phyloP scores from a whole-genome alignment of 2,329 filamentous ascomycete genomes.

The Aspergillus sp. region DNA sequence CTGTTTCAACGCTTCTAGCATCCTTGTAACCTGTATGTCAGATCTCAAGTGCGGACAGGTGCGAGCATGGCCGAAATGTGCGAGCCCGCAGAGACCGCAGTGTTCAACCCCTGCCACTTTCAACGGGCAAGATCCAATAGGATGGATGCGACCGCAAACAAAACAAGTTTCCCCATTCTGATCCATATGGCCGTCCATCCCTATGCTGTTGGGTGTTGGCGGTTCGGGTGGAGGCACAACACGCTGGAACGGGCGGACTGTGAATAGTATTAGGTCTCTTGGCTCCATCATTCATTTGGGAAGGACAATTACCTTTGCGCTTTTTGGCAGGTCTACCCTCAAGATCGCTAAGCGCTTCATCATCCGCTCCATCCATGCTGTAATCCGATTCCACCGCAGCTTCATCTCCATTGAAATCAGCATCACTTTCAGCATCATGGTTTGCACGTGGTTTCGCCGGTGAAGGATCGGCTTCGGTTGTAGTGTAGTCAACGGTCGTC shows the following conservation, averaged over 20 bases:
- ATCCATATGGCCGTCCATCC: conserved; percentile 21
- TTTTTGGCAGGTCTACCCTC: conserved; percentile 22
- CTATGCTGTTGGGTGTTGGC: not conserved
- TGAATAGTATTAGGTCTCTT: conserved; percentile 11
- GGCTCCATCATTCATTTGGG: not conserved
- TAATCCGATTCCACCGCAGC: conserved; percentile 27
- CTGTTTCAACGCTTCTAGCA: conserved; percentile 62
- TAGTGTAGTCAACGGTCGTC: conserved; percentile 45
- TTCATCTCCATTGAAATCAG: conserved; percentile 32
- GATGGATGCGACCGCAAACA: conserved; percentile 56
- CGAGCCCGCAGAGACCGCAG: conserved; percentile 65
- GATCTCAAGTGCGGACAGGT: conserved; percentile 64
- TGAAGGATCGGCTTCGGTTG: conserved; percentile 16
- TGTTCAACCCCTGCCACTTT: conserved; percentile 59
- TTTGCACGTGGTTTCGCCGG: conserved; percentile 23
- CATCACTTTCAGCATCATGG: conserved; percentile 27
- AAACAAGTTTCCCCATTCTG: conserved; percentile 41
- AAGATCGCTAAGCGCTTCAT: conserved; percentile 12
- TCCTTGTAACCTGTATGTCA: conserved; percentile 62
- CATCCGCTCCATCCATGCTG: conserved; percentile 18
- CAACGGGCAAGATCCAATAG: conserved; percentile 59
- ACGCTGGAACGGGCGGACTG: conserved; percentile 41
- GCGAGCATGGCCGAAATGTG: conserved; percentile 57
- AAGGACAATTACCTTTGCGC: conserved; percentile 20
- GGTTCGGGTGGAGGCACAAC: conserved; percentile 23